A percentile compares a stretch with the other conserved stretches of the same genome.
phyloP scores from a whole-genome alignment of 2,329 filamentous ascomycete species.

The Aspergillus cejpii region DNA sequence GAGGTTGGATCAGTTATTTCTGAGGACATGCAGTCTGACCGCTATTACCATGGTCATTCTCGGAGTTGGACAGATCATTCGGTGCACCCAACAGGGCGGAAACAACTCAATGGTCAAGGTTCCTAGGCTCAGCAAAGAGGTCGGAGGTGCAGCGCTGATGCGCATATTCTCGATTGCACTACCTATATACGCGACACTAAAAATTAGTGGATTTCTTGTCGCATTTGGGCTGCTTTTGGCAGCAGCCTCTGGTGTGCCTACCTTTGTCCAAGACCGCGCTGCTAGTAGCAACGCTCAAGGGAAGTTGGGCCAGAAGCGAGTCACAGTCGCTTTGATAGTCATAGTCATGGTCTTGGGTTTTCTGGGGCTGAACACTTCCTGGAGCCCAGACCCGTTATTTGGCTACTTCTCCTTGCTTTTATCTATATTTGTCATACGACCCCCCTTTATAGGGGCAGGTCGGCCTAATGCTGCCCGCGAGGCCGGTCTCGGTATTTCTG shows the following conservation, averaged over 20 bases:
- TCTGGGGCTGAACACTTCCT: constrained; percentile 26
- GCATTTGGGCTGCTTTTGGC: constrained; percentile 47
- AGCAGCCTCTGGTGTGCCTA: constrained; percentile 41
- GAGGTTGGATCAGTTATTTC: constrained; percentile 16
- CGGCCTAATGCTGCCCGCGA: constrained; percentile 17
- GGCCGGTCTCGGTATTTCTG: constrained; percentile 19
- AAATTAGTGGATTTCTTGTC: constrained; percentile 50
- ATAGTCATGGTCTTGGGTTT: constrained; percentile 22
- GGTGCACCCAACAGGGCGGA: constrained; percentile 9
- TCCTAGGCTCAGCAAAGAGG: constrained; percentile 15
- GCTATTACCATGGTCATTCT: constrained; percentile 30
- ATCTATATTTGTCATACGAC: constrained; percentile 46
- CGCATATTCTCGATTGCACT: constrained; percentile 42
- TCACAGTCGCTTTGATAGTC: constrained; percentile 23
- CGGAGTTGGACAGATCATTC: constrained; percentile 23
- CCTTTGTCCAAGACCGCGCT: constrained; percentile 13
- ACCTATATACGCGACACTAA: constrained; percentile 52
- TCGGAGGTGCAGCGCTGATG: constrained; percentile 19
- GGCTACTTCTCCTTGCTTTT: constrained; percentile 45
- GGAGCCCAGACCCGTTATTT: constrained; percentile 35
- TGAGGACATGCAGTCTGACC: constrained; percentile 24
- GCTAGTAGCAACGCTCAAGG: constrained; percentile 11
- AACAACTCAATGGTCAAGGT: constrained; percentile 10
- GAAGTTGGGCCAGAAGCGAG: constrained; percentile 24
- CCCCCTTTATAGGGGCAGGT: constrained; percentile 35